These are phyloP conservation scores for Fusarium oxysporum DNA, from an alignment of 2,329 filamentous ascomycete species.

Conservation along the genomic window DNA sequence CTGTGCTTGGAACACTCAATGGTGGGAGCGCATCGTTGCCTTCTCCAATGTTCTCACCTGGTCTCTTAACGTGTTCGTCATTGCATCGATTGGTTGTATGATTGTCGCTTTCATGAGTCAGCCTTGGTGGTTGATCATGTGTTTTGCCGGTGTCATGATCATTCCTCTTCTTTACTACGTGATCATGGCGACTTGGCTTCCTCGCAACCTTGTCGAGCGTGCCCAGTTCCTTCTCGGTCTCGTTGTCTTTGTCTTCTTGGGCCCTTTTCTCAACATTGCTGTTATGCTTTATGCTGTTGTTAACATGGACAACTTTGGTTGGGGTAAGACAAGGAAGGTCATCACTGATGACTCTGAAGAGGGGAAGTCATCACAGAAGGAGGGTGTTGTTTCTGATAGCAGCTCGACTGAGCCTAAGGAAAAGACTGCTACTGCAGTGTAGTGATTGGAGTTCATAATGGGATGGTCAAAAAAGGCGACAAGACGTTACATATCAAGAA, in stretches of 20 bases:
- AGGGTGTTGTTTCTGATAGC: neutral
- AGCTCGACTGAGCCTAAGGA: neutral
- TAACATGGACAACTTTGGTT: neutral
- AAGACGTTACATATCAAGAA: neutral
- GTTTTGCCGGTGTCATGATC: neutral
- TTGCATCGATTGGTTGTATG: neutral
- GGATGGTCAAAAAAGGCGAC: neutral
- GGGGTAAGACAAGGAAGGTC: neutral
- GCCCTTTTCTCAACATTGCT: neutral
- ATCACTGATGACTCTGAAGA: neutral
- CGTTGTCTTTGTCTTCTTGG: neutral
- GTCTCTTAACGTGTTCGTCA: neutral
- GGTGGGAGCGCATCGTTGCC: neutral
- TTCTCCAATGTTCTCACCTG: neutral
- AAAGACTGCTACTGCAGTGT: neutral
- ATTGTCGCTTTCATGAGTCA: constrained; percentile 2
- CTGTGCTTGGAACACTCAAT: constrained; percentile 1
- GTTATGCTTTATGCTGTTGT: neutral
- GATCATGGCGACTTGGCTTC: neutral
- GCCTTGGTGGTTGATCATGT: neutral
- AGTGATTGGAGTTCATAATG: neutral
- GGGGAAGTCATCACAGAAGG: neutral
- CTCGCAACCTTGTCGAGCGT: neutral
- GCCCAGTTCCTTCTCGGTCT: neutral
- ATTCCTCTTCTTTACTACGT: neutral